These are phyloP conservation scores for Suillus luteus DNA, from an alignment of 768 basidiomycete genomes.

Conservation along the genomic window DNA sequence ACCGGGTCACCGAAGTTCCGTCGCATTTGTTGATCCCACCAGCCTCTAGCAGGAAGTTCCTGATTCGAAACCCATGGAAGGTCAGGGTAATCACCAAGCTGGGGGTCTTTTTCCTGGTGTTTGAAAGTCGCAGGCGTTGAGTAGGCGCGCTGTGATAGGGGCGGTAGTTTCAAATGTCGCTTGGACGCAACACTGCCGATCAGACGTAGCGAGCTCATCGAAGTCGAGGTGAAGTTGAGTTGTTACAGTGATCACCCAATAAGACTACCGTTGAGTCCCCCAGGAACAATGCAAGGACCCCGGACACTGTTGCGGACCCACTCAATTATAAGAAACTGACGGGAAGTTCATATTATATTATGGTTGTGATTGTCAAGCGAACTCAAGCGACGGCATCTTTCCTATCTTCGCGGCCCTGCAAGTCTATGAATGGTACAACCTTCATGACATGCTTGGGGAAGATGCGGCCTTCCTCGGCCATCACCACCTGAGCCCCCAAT, in stretches of 20 bases:
- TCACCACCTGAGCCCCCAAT: slow-evolving; percentile 15
- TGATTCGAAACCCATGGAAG: slow-evolving; percentile 70
- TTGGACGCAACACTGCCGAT: slow-evolving; percentile 13
- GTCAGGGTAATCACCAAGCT: slow-evolving; percentile 72
- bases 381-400: slow-evolving; percentile 22
- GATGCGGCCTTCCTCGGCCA: slow-evolving; percentile 25
- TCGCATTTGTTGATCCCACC: slow-evolving; percentile 76
- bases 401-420: slow-evolving; percentile 24
- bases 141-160: slow-evolving; percentile 17
- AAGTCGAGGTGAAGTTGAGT: slow-evolving; percentile 16
- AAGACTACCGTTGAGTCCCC: slow-evolving; percentile 21
- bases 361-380: background rate
- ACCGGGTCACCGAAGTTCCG: slow-evolving; percentile 84
- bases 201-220: slow-evolving; percentile 25
- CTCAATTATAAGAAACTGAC: slow-evolving; percentile 16
- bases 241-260: slow-evolving; percentile 4
- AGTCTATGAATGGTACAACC: background rate
- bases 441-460: slow-evolving; percentile 12
- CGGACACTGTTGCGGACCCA: slow-evolving; percentile 17
- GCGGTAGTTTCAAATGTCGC: slow-evolving; percentile 1
- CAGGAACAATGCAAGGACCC: slow-evolving; percentile 24
- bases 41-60: slow-evolving; percentile 61
- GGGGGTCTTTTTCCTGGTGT: slow-evolving; percentile 54
- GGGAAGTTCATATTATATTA: background rate
- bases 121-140: slow-evolving; percentile 29